phyloP scores from a whole-genome alignment of 179 eudicot genomes.

The Actinidia chinensis region DNA sequence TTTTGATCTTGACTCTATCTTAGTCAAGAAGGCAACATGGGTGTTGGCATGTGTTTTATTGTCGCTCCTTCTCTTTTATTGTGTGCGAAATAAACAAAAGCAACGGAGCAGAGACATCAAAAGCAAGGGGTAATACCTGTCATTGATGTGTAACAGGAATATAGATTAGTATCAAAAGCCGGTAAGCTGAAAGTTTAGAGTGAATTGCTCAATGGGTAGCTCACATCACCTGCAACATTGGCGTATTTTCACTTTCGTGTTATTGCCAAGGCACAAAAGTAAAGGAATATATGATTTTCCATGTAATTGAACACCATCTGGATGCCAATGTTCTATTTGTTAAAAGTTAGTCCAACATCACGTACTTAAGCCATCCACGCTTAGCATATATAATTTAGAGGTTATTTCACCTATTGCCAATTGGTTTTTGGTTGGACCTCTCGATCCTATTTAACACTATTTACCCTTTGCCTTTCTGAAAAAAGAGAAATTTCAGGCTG shows the following conservation, averaged over 20 bases:
- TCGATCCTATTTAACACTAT: too few relatives aligned
- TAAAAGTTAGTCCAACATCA: too few relatives aligned
- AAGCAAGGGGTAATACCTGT: neutral
- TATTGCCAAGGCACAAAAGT: neutral
- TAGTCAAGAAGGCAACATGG: neutral
- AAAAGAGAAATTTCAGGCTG: neutral
- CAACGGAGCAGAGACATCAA: constrained; percentile 6
- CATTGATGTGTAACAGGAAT: neutral
- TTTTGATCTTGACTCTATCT: neutral
- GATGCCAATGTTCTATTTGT: neutral
- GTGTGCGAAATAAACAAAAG: constrained; percentile 3
- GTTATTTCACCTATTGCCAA: too few relatives aligned
- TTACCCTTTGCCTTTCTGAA: neutral
- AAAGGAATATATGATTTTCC: neutral
- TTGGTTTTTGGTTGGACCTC: too few relatives aligned
- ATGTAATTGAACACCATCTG: neutral
- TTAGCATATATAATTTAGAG: too few relatives aligned
- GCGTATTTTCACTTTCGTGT: constrained; percentile 8
- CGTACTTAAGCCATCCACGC: too few relatives aligned
- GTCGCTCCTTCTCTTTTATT: neutral
- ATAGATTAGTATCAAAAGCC: neutral
- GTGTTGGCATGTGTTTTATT: neutral
- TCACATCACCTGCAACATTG: constrained; percentile 4
- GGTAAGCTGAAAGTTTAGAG: neutral
- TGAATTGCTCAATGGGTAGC: neutral